Evolutionary conservation across 2,329 filamentous ascomycete species (phyloP), one percentile per base, ranked within the genome.

Genomic region (Xylaria sp.): DNA sequence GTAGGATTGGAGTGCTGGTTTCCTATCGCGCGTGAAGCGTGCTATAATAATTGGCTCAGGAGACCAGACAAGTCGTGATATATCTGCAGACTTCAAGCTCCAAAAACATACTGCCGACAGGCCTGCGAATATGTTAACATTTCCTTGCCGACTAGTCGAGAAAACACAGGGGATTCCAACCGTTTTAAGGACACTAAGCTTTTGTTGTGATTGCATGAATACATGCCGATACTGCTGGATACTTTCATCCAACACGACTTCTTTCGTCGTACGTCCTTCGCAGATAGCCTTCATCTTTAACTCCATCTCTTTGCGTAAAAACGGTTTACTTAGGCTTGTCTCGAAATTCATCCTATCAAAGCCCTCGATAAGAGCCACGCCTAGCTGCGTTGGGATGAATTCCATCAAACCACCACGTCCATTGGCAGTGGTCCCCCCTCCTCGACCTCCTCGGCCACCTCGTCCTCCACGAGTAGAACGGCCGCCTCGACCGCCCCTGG

Each of bases 271-370:
- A 60, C 88, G 89, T 31, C 96, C 96, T 68, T 95, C 94, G 81
- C 96, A 98, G 66, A 99, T 97, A 66, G 93, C 93, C 79, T 94
- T 96, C 95, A 99, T 97, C 79, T 94, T 93, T 70, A 93, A 83
- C 81, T 99, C 96, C 93, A 97, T 97, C 84, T 99, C 94, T 81
- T 98, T 98, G 65, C 96, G 90, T 68, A 99, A 83, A 78, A 98
- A 98, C 0, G 96, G 96, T 80, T 98, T 98, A 79, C 94, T 93
- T 59, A 99, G 87, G 76, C 94, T 97, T 51, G 92, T 94, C 75
- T 97, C 94, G 71, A 97, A 91, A 65, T 94, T 93, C 86, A 99
- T 95, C 73, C 92, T 90, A 79, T 99, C 94, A 77, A 98, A 99
- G 1, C 96, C 96, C 79, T 97, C 89, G 69, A 98, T 94, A 62